A percentile compares a stretch with the other conserved stretches of the same genome.
Evolutionary conservation across 768 basidiomycete species (phyloP).

Genomic region (Boletus tylopilopsis): DNA sequence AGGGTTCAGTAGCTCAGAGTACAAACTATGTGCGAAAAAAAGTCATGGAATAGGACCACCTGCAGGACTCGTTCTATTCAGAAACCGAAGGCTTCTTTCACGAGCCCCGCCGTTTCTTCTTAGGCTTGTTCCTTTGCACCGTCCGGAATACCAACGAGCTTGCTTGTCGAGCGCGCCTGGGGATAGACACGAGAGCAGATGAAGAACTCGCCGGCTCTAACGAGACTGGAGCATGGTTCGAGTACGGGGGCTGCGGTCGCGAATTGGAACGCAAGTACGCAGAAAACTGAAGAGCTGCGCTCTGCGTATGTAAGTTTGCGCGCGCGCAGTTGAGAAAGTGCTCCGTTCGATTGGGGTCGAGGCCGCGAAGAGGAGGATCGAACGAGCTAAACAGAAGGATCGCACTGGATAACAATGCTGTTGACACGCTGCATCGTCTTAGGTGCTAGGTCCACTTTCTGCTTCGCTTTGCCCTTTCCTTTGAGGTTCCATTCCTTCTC

Average conservation of each 20-base stretch:
- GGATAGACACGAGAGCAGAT: constrained; percentile 66
- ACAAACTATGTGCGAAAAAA: constrained; percentile 1
- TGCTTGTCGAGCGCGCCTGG: constrained; percentile 70
- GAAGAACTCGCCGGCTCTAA: constrained; percentile 21
- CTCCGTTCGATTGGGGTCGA: constrained; percentile 18
- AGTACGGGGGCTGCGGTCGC: neutral
- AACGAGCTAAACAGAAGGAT: constrained; percentile 45
- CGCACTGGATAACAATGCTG: constrained; percentile 58
- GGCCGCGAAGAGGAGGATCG: constrained; percentile 25
- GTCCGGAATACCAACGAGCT: constrained; percentile 72
- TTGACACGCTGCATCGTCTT: constrained; percentile 41
- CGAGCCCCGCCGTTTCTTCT: constrained; percentile 68
- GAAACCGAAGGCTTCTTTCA: constrained; percentile 72
- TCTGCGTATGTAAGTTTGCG: constrained; percentile 48
- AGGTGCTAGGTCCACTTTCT: constrained; percentile 8
- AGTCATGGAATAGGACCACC: neutral
- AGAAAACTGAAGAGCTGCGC: constrained; percentile 19
- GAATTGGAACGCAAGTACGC: too few species aligned
- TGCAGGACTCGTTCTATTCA: constrained; percentile 16
- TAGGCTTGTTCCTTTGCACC: constrained; percentile 82
- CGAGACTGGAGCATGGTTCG: neutral
- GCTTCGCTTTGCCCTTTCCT: constrained; percentile 26
- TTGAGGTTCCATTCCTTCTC: constrained; percentile 13
- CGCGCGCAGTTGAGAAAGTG: constrained; percentile 37
- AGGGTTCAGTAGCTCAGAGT: neutral